Base-by-base conservation (phyloP, 2,329 filamentous ascomycete species). In the Chaetomium strumarium region DNA sequence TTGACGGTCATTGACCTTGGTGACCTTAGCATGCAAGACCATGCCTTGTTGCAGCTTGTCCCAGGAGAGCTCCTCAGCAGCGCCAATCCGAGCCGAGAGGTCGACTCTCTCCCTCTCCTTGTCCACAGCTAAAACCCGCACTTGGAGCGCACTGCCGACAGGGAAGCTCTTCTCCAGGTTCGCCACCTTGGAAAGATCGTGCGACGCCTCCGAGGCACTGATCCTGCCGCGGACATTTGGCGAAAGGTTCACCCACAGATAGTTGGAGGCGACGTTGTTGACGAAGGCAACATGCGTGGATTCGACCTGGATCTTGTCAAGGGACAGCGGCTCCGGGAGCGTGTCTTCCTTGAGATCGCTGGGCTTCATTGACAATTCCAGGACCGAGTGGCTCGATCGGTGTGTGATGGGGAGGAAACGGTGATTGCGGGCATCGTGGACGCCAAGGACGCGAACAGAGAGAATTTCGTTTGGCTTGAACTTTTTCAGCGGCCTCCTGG, bases 341-440 rank as follows among this genome's bases (percentile, higher is more conserved):
- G 66, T 57, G 11, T 69, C 68, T 17, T 66, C 66, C 49, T 83
- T 76, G 38, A 84, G 68, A 53, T 86, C 79, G 52, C 80, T 86
- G 33, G 81, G 78, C 70, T 91, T 96, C 4, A 86, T 81, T 4
- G 91, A 93, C 48, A 97, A 78, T 67, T 99, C 93, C 54, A 92
- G 87, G 1, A 96, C 86, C 0, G 85, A 84, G 67, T 90, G 91
- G 51, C 83, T 84, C 44, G 84, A 83, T 49, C 90, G 82, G 70
- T 97, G 92, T 36, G 87, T 88, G 63, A 99, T 88, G 2, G 93
- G 91, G 39, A 99, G 76, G 72, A 96, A 99, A 42, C 86, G 84
- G 69, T 96, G 89, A 62, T 89, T 95, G 60, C 86, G 85, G 46
- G 90, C 88, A 70, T 96, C 90, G 65, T 97, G 92, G 31, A 95